Evolutionary conservation across 345 rosid genomes (phyloP).

Genomic region (Crucihimalaya himalaica): DNA sequence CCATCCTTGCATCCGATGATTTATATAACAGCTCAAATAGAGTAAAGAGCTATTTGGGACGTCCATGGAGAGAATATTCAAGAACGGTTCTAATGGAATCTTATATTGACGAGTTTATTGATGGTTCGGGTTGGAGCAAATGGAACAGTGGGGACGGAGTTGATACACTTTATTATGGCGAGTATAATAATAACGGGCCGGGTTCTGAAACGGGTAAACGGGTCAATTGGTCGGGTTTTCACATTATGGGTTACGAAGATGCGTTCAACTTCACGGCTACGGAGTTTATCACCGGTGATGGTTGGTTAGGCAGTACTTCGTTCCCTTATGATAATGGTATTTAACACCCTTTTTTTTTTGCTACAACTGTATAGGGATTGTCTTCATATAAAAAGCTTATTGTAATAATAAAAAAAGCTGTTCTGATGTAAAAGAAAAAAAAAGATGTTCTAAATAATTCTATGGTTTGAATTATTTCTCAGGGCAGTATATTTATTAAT

Average conservation of each 20-base stretch:
- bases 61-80: slow-evolving; percentile 75
- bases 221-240: slow-evolving; percentile 74
- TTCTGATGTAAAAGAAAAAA: background rate
- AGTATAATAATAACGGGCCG: slow-evolving; percentile 75
- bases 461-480: slow-evolving; percentile 21
- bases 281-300: slow-evolving; percentile 67
- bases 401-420: background rate
- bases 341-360: slow-evolving; percentile 27
- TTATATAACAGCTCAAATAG: slow-evolving; percentile 36
- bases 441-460: background rate
- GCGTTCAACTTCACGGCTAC: slow-evolving; percentile 69
- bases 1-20: slow-evolving; percentile 60
- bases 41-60: slow-evolving; percentile 70
- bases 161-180: slow-evolving; percentile 71
- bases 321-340: slow-evolving; percentile 73
- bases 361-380: slow-evolving; percentile 12
- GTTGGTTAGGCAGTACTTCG: slow-evolving; percentile 79
- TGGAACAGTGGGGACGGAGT: slow-evolving; percentile 56
- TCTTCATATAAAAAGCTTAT: background rate
- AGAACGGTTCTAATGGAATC: slow-evolving; percentile 66
- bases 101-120: slow-evolving; percentile 64
- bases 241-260: slow-evolving; percentile 60
- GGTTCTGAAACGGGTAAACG: slow-evolving; percentile 64
- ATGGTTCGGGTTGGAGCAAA: slow-evolving; percentile 63
- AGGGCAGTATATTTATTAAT: background rate